Evolutionary conservation across 208 protist species (phyloP).

Genomic region (Wallacemonas collosoma): DNA sequence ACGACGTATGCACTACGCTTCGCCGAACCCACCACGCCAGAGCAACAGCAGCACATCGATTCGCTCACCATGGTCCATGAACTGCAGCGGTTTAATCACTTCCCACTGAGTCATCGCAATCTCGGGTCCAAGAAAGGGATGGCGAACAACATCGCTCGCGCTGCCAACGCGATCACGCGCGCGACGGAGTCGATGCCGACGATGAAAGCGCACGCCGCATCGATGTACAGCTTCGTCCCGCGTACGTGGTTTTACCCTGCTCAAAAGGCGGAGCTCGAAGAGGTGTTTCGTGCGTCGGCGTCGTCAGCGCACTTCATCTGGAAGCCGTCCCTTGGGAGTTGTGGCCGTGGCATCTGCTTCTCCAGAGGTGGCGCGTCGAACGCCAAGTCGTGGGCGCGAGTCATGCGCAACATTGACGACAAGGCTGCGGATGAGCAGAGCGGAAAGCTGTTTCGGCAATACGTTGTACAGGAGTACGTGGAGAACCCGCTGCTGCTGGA

Average conservation of each 20-base stretch:
- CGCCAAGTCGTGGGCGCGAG: conserved; percentile 42
- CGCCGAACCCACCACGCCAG: conserved; percentile 9
- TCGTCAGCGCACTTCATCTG: conserved; percentile 72
- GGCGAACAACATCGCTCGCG: conserved; percentile 43
- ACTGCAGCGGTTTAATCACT: conserved; percentile 88
- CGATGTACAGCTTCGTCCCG: conserved; percentile 65
- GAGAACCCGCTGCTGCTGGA: conserved; percentile 92
- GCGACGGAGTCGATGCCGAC: conserved; percentile 10
- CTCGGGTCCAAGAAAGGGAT: conserved; percentile 89
- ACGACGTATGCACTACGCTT: not conserved
- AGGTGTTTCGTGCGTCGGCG: conserved; percentile 38
- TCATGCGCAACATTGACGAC: conserved; percentile 61
- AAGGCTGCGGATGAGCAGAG: conserved; percentile 26
- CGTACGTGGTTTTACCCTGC: conserved; percentile 85
- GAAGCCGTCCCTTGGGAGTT: conserved; percentile 91
- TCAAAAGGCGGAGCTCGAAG: conserved; percentile 52
- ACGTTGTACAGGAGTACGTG: conserved; percentile 95
- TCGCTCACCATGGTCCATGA: conserved; percentile 22
- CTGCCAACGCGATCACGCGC: conserved; percentile 8
- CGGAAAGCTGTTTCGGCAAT: conserved; percentile 35
- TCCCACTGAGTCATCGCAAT: conserved; percentile 74
- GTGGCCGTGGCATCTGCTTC: conserved; percentile 86
- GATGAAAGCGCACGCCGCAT: not conserved
- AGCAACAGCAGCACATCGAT: conserved; percentile 22
- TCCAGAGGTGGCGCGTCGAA: conserved; percentile 50